Evolutionary conservation across 345 rosid genomes (phyloP).

Genomic region (Gossypium stocksii): DNA sequence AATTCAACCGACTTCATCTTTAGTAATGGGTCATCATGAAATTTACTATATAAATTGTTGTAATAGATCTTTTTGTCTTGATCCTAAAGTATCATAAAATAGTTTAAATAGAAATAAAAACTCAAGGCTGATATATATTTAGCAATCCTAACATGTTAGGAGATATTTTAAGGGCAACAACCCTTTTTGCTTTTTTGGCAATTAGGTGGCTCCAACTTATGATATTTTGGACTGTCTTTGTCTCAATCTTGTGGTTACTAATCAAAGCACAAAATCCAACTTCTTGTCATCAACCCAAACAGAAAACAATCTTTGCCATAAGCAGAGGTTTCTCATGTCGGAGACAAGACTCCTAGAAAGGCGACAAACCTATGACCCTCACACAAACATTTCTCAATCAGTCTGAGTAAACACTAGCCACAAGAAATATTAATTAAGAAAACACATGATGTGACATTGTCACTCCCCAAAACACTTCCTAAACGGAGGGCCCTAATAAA

Average conservation of each 20-base stretch:
- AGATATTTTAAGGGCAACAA: not conserved
- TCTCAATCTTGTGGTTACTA: conserved; percentile 5
- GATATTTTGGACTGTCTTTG: not conserved
- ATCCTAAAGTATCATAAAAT: too few relatives aligned
- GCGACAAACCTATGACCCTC: conserved; percentile 1
- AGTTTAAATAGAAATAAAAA: too few relatives aligned
- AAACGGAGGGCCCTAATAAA: not conserved
- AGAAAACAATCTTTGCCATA: not conserved
- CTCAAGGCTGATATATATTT: not conserved
- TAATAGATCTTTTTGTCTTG: too few relatives aligned
- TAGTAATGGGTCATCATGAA: too few relatives aligned
- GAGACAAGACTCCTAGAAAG: not conserved
- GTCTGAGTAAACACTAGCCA: not conserved
- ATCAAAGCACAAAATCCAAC: conserved; percentile 1
- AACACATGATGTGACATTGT: not conserved
- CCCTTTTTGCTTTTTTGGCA: not conserved
- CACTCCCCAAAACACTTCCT: not conserved
- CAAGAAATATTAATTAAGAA: not conserved
- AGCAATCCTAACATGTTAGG: not conserved
- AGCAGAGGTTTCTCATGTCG: conserved; percentile 4
- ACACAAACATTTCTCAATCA: not conserved
- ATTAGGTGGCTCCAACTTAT: not conserved
- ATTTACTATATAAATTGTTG: too few relatives aligned
- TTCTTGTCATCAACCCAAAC: conserved; percentile 3
- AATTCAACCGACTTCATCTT: too few relatives aligned